A percentile compares a stretch with the other conserved stretches of the same genome.
phyloP scores from a whole-genome alignment of 148 eudicot species.

The Arbutus unedo region DNA sequence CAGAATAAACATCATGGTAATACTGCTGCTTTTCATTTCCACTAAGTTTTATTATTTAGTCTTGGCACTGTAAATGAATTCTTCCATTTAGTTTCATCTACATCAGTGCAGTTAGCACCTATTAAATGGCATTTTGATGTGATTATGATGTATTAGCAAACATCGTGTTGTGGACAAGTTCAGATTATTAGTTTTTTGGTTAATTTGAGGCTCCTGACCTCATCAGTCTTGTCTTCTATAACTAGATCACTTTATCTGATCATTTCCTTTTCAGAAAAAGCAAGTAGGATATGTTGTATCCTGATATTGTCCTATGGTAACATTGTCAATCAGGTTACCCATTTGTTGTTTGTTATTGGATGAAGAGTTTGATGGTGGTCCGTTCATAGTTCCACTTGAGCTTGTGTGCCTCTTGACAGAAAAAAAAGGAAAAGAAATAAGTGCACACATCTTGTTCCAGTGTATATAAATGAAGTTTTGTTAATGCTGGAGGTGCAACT shows the following conservation, averaged over 20 bases:
- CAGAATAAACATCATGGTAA: slow-evolving; percentile 87
- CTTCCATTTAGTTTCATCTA: neutral
- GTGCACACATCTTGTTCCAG: neutral
- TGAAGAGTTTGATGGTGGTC: slow-evolving; percentile 5
- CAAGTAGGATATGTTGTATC: neutral
- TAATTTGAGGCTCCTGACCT: neutral
- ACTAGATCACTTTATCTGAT: neutral
- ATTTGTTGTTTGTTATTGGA: neutral
- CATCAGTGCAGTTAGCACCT: neutral
- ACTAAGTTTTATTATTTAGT: neutral
- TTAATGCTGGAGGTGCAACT: slow-evolving; percentile 2
- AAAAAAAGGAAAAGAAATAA: neutral
- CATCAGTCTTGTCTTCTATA: slow-evolving; percentile 1
- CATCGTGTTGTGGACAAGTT: neutral
- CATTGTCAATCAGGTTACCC: neutral
- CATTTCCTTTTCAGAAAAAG: neutral
- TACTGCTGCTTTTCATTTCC: slow-evolving; percentile 14
- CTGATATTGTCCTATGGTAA: neutral
- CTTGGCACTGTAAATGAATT: neutral
- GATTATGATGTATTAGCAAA: neutral
- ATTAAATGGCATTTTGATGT: neutral
- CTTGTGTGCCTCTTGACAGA: neutral
- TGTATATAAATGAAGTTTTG: neutral
- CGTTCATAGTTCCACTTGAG: neutral
- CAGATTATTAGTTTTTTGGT: neutral